phyloP scores from a whole-genome alignment of 164 flowering plant species.

The Nymphaea colorata region DNA sequence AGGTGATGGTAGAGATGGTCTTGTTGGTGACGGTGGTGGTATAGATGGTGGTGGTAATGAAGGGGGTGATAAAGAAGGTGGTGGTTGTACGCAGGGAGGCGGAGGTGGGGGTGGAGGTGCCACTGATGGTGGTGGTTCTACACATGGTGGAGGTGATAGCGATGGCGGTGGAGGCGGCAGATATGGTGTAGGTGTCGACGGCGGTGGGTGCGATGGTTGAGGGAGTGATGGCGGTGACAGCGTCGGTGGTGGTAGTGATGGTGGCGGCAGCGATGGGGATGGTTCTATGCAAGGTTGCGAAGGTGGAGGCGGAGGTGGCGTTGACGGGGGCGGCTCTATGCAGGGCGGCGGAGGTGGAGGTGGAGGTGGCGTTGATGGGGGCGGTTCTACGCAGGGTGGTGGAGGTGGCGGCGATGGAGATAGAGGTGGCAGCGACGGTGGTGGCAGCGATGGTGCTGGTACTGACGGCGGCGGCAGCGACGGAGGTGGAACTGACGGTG shows the following conservation, averaged over 20 bases:
- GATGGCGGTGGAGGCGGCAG: background rate
- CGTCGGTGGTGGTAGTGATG: background rate
- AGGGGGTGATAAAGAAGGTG: no score
- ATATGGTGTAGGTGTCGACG: background rate
- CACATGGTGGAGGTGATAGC: background rate
- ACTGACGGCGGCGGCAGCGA: background rate
- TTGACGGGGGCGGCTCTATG: background rate
- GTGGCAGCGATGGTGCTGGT: background rate
- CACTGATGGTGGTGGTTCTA: background rate
- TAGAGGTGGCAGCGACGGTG: background rate
- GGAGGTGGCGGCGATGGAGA: slow-evolving; percentile 1
- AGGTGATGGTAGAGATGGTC: background rate
- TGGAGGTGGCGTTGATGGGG: background rate
- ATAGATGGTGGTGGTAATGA: no score
- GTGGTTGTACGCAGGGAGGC: no score
- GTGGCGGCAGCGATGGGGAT: background rate
- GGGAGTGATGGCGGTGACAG: background rate
- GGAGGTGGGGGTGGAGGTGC: background rate
- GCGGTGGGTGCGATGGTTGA: background rate
- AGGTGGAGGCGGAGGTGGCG: background rate
- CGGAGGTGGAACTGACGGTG: background rate
- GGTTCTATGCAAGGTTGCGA: background rate
- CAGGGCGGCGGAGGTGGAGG: background rate
- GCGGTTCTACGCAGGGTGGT: background rate
- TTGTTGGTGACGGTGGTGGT: no score